Conservation (phyloP, 1,284 basidiomycete genomes). For the Puccinia coronata region DNA sequence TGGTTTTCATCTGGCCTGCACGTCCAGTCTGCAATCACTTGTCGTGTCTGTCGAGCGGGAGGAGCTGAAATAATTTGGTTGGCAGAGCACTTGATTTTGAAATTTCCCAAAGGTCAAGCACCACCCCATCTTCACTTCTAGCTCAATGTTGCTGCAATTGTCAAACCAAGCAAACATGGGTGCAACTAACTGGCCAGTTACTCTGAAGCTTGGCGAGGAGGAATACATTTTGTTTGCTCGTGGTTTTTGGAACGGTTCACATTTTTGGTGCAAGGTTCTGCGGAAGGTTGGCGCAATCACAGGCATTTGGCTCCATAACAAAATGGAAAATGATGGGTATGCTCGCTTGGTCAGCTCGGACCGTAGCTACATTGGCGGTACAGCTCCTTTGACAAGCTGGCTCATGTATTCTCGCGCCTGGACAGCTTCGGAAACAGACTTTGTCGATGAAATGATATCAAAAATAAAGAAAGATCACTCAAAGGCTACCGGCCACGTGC, state of each 20-base stretch:
- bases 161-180: not conserved
- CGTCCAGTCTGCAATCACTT: not conserved
- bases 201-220: not conserved
- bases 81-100: not conserved
- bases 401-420: no score
- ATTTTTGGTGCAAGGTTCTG: slow-evolving; percentile 22
- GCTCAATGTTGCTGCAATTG: slow-evolving; percentile 5
- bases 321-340: no score
- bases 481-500: no score
- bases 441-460: no score
- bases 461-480: no score
- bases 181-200: not conserved
- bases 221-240: slow-evolving; percentile 1
- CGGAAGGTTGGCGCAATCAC: no score
- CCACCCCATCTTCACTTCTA: slow-evolving; percentile 9
- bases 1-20: not conserved
- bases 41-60: not conserved
- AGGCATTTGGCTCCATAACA: no score
- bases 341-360: no score
- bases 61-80: not conserved
- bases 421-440: no score
- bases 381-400: no score
- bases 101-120: not conserved
- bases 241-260: slow-evolving; percentile 7
- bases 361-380: no score